Evolutionary conservation across 768 basidiomycete species (phyloP).

Genomic region (Phlebiopsis gigantea): DNA sequence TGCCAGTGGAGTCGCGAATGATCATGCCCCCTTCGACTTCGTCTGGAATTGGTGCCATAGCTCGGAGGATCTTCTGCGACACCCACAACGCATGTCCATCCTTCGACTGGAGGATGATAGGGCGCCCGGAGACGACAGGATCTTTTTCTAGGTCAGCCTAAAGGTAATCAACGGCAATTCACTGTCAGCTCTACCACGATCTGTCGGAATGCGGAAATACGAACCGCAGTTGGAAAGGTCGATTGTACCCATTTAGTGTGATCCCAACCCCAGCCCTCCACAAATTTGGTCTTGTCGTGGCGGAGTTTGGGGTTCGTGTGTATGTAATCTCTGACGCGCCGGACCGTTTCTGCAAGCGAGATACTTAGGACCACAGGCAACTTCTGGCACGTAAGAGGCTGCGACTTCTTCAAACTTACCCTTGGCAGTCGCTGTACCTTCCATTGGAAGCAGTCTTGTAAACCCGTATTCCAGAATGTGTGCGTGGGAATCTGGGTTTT

Average conservation of each 20-base stretch:
- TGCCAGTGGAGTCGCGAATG: conserved; percentile 56
- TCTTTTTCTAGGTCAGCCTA: conserved; percentile 73
- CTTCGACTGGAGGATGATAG: conserved; percentile 75
- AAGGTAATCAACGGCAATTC: background rate
- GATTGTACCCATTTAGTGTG: conserved; percentile 68
- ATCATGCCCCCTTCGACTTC: conserved; percentile 78
- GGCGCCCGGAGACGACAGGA: conserved; percentile 58
- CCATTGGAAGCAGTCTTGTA: conserved; percentile 55
- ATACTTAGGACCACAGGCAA: background rate
- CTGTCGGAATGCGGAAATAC: conserved; percentile 17
- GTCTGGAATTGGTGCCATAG: conserved; percentile 59
- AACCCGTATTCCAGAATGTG: conserved; percentile 80
- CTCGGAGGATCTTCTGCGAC: conserved; percentile 53
- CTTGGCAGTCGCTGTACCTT: conserved; percentile 51
- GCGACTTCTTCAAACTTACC: conserved; percentile 31
- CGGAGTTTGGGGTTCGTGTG: conserved; percentile 50
- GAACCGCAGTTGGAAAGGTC: conserved; percentile 65
- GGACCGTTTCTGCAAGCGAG: conserved; percentile 48
- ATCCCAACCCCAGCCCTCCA: conserved; percentile 89
- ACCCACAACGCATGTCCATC: conserved; percentile 92
- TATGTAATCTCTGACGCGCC: conserved; percentile 57
- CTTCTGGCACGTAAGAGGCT: background rate
- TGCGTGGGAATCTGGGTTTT: conserved; percentile 62
- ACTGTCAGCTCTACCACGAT: background rate
- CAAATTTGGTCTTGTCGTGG: conserved; percentile 51